Evolutionary conservation across 257 asterid genomes (phyloP), one percentile per base, ranked within the genome.

Genomic region (Solanum peruvianum): DNA sequence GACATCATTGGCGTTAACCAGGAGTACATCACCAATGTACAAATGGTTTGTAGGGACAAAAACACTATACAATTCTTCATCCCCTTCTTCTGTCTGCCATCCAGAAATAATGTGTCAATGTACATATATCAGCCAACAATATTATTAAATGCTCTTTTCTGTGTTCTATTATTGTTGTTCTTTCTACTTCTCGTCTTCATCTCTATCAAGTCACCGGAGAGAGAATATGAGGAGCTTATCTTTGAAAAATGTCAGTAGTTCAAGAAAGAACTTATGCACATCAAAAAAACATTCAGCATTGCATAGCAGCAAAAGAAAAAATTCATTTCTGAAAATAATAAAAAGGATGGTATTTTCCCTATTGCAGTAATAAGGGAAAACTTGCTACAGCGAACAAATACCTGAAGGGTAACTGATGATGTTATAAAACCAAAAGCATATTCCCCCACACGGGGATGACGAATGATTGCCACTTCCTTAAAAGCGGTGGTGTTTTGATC

Each of bases 391-490:
- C 33, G 83, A 69, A 89, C 41, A 86, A 78, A 42, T 91, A 95
- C 98, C 98, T 94, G 99, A 88, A 96, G 98, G 86, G 94, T 70
- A 85, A 95, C 96, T n/a, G 97, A 89, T 39, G 98, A 95, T 88
- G 98, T 95, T 94, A 95, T 95, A 86, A 95, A 95, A 62, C 98
- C 98, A 93, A 95, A 94, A 87, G 98, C 98, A 90, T 95, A 95
- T 92, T 95, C 98, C 88, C 99, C 98, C 83, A 94, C 96, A 69
- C 99, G 99, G 15, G 99, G 99, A 72, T 96, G 99, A 27, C 92
- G 93, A 58, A 96, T 94, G 85, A 94, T 94, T 69, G 98, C 99
- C 67, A 96, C 99, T 91, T 96, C 98, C 90, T 96, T 96, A 83
- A 96, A 96, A 39, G 99, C 99, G 56, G 98, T 93, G 84, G 93